Evolutionary conservation across 192 early-diverging fungal species (phyloP).

Genomic region (Gonapodya sp.): DNA sequence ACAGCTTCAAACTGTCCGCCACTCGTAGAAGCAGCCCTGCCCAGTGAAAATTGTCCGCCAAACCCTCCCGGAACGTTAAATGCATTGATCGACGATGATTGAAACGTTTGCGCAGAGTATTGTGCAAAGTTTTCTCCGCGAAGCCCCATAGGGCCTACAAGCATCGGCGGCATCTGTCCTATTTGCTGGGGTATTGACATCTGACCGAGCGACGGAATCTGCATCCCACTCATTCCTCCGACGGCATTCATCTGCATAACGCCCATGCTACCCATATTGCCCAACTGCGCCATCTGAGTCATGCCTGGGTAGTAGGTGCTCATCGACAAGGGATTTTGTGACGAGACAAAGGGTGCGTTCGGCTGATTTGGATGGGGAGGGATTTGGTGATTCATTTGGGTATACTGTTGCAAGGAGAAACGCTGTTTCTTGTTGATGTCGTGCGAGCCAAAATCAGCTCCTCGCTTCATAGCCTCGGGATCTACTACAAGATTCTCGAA

Average conservation of each 20-base stretch:
- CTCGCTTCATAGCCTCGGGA: background rate
- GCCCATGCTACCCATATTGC: background rate
- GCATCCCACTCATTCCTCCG: constrained; percentile 24
- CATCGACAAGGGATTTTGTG: constrained; percentile 12
- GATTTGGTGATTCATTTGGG: constrained; percentile 5
- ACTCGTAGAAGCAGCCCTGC: background rate
- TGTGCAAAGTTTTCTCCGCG: too few relatives aligned
- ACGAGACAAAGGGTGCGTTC: constrained; percentile 20
- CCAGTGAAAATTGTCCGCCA: background rate
- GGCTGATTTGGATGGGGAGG: background rate
- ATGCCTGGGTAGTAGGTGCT: constrained; percentile 2
- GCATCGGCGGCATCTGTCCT: background rate
- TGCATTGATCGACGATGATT: background rate
- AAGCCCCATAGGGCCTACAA: background rate
- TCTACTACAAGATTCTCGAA: background rate
- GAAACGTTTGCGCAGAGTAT: background rate
- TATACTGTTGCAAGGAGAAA: constrained; percentile 33
- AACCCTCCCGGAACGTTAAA: background rate
- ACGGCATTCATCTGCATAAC: constrained; percentile 17
- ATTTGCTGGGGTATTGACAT: constrained; percentile 11
- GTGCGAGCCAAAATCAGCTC: background rate
- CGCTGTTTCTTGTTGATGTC: constrained; percentile 49
- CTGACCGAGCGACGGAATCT: background rate
- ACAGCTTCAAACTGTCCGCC: background rate
- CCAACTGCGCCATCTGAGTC: constrained; percentile 15